Base-by-base conservation (phyloP, 2,329 filamentous ascomycete species). In the Colletotrichum costaricense region DNA sequence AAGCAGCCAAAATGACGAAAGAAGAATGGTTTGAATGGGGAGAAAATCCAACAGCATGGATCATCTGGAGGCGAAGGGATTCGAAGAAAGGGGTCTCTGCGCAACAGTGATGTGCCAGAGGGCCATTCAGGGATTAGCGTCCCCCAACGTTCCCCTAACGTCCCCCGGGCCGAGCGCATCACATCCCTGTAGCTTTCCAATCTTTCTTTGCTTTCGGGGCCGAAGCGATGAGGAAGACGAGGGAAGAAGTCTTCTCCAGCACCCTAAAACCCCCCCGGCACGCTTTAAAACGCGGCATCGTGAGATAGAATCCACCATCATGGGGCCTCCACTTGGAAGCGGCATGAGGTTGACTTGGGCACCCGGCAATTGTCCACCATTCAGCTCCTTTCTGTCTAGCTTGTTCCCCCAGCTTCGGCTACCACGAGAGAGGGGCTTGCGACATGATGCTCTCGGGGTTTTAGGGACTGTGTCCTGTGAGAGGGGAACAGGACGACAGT, bases 51-150 rank as follows among this genome's bases (percentile, higher is more conserved):
- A 12, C 24, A 11, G 14, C 38, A 62, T 42, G 59, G 38, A 30
- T 30, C 30, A 11, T 5, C 59, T 65, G 67, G 70, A 73, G 60
- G 56, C 67, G 70, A 70, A 56, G 60, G 67, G 56, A 58, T 26
- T 54, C 69, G 52, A 69, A 35, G 35, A 63, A 52, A 35, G 67
- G 38, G 49, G 28, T 16, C 26, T 22, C 33, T 67, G 56, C 63
- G 35, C 42, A 35, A 52, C 46, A 42, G 65, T 30, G 33, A 14
- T 42, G 69, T 63, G 38, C 65, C 65, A 72, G 69, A 22, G n/a
- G 24, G 11, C 58, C 35, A 26, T 35, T 64, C 42, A 24, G 11
- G 33, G 68, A 16, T 56, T 71, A 72, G 69, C 58, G 57, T 54
- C 30, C 52, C 35, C 35, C 35, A 38, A 16, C 5, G 30, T 33